Base-by-base conservation (phyloP, 2,329 filamentous ascomycete genomes). In the Colletotrichum chrysophilum region DNA sequence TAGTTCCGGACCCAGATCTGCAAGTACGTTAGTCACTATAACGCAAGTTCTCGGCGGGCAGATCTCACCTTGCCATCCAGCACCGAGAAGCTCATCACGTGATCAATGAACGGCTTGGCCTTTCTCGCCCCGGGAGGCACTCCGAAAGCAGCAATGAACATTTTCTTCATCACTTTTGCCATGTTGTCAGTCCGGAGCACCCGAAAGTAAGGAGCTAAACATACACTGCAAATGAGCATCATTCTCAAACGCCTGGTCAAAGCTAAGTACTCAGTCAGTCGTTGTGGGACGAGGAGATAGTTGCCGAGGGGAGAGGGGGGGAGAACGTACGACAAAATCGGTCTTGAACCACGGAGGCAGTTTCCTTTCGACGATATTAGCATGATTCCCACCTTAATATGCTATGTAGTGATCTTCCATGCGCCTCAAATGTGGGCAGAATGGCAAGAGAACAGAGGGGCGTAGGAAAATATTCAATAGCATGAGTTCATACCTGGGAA, bases 41-140 rank as follows among this genome's bases (percentile, higher is more conserved):
- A 52, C 43, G 12, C 43, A 21, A 52, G 43, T 52, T 13, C n/a
- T 52, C 3, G n/a, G 9, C 43, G 43, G n/a, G n/a, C 43, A 52
- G 10, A 52, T 21, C 43, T 52, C n/a, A 67, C 26, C 87, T 98
- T 98, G 81, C 95, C 95, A 82, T 98, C 96, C 5, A 95, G 95
- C 36, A 97, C 88, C 74, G 94, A 97, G 84, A 99, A 97, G 74
- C 93, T 93, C 91, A 98, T 96, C 78, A 99, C 94, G 80, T 97
- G 96, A 84, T 99, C 97, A 77, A 98, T 90, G 81, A 99, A 99
- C 5, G 97, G 97, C 87, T 99, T 99, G 76, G 95, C 94, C 81
- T 97, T 97, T 80, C 95, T 91, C 28, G 96, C 94, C 26, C 93
- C 94, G 80, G 96, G 94, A 3, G 97, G 97, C 1, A 99, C 97